Conservation (phyloP, 768 basidiomycete species). For the Leccinellum albellum region DNA sequence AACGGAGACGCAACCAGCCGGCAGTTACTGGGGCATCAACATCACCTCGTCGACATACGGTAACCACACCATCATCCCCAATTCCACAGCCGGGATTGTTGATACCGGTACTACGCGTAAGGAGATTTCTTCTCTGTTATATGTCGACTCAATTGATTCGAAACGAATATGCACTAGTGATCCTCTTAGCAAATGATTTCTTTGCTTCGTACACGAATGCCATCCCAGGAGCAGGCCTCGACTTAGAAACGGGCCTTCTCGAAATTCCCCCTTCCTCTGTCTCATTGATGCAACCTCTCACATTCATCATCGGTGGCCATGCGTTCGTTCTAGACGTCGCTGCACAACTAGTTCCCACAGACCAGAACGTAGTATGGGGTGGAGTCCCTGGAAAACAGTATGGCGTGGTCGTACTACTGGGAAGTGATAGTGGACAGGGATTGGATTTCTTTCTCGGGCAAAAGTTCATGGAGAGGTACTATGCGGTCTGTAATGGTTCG, state of each 20-base stretch:
- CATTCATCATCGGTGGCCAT: slow-evolving; percentile 2
- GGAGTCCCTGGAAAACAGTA: neutral
- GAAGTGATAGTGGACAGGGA: neutral
- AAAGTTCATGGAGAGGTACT: neutral
- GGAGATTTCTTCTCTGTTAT: neutral
- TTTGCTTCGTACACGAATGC: slow-evolving; percentile 6
- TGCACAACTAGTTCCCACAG: neutral
- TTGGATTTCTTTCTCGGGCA: neutral
- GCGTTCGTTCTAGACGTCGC: neutral
- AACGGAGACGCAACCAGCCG: slow-evolving; percentile 25
- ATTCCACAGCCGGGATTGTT: neutral
- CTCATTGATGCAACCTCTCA: slow-evolving; percentile 5
- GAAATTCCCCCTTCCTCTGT: slow-evolving; percentile 14
- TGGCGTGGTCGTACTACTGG: neutral
- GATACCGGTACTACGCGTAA: neutral
- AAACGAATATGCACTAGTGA: neutral
- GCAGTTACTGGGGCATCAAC: slow-evolving; percentile 30
- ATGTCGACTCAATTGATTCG: neutral
- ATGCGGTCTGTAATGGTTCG: neutral
- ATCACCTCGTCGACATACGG: slow-evolving; percentile 19
- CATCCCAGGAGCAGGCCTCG: slow-evolving; percentile 10
- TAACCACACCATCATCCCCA: slow-evolving; percentile 8
- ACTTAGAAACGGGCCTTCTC: slow-evolving; percentile 1
- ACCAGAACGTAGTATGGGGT: neutral
- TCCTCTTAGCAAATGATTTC: slow-evolving; percentile 11